Percentiles rank a stretch among this genome's conserved stretches.
Evolutionary conservation across 2,329 filamentous ascomycete species (phyloP).

Genomic region (Metarhizium rileyi): DNA sequence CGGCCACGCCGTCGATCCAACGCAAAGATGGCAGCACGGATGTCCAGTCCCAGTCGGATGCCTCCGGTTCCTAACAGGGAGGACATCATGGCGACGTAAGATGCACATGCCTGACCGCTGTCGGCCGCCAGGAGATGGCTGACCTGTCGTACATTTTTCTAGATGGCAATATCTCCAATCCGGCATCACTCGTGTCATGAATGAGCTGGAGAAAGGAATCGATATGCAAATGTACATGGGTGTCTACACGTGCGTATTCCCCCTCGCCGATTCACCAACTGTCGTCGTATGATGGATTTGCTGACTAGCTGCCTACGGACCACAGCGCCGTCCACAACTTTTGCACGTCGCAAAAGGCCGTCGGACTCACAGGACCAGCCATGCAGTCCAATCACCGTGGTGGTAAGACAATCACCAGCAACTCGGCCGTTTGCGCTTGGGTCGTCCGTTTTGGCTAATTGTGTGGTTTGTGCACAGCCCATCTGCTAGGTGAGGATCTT

Average conservation of each 20-base stretch:
- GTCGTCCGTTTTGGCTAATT: neutral
- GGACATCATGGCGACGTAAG: slow-evolving; percentile 45
- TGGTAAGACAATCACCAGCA: slow-evolving; percentile 36
- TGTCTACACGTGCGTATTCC: slow-evolving; percentile 66
- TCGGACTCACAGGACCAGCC: slow-evolving; percentile 43
- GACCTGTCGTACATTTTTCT: slow-evolving; percentile 3
- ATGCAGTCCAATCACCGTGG: slow-evolving; percentile 41
- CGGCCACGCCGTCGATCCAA: neutral
- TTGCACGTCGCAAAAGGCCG: slow-evolving; percentile 93
- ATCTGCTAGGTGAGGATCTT: slow-evolving; percentile 89
- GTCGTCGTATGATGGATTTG: neutral
- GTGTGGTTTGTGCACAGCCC: slow-evolving; percentile 44
- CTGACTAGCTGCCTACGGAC: neutral
- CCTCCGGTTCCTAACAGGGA: slow-evolving; percentile 51
- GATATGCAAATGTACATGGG: slow-evolving; percentile 98
- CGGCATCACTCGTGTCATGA: slow-evolving; percentile 90
- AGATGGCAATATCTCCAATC: slow-evolving; percentile 87
- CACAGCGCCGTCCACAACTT: slow-evolving; percentile 89
- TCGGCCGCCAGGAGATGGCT: neutral
- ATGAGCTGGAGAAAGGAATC: slow-evolving; percentile 80
- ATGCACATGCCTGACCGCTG: slow-evolving; percentile 4
- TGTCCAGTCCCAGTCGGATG: slow-evolving; percentile 33
- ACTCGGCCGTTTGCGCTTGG: neutral
- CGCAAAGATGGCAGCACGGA: slow-evolving; percentile 24
- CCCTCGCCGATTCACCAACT: neutral